phyloP scores from a whole-genome alignment of 78 protist genomes.

The Dictyostelium citrinum region DNA sequence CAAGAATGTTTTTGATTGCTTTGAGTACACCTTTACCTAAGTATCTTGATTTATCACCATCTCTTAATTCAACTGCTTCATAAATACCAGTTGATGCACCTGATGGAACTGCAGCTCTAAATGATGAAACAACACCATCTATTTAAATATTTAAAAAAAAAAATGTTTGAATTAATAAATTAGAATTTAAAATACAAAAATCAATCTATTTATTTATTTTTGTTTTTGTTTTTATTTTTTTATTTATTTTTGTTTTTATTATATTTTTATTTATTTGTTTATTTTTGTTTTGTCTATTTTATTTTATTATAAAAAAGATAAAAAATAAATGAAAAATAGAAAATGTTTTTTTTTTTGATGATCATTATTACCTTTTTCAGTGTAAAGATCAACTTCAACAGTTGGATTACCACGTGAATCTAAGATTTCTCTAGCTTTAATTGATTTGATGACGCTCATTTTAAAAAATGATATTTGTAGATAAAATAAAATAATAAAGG shows the following conservation, averaged over 20 bases:
- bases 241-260: too few species aligned
- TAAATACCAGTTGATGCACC: conserved; percentile 35
- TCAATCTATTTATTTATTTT: too few species aligned
- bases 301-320: too few species aligned
- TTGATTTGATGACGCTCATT: not conserved
- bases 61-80: conserved; percentile 49
- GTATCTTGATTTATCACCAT: conserved; percentile 90
- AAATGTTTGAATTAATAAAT: too few species aligned
- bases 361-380: not conserved
- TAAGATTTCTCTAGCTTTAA: conserved; percentile 24
- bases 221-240: too few species aligned
- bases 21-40: conserved; percentile 96
- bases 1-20: conserved; percentile 96
- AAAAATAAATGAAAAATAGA: too few species aligned
- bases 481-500: not conserved
- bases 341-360: not conserved
- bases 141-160: too few species aligned
- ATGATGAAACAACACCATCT: not conserved
- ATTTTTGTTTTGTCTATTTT: too few species aligned
- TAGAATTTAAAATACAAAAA: too few species aligned
- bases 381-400: not conserved
- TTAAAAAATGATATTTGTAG: not conserved
- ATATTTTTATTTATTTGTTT: too few species aligned
- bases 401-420: conserved; percentile 40
- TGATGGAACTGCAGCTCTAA: not conserved